Evolutionary conservation across 106 monocot genomes (phyloP).

Genomic region (Allium fistulosum): DNA sequence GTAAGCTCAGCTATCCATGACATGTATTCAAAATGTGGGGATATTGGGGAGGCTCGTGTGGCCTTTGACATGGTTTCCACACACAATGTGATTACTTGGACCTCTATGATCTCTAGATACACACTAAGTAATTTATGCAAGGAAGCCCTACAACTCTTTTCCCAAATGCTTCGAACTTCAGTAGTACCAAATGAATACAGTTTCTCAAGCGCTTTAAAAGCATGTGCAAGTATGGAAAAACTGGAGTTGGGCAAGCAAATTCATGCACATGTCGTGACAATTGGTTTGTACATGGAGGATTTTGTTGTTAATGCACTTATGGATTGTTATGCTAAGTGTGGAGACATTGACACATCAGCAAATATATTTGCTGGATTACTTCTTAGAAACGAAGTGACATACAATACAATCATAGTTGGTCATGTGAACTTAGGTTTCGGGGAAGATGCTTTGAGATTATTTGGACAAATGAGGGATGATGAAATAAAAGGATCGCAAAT

Average conservation of each 20-base stretch:
- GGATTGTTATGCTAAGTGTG: slow-evolving; percentile 75
- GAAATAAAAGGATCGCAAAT: slow-evolving; percentile 45
- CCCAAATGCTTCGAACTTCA: slow-evolving; percentile 31
- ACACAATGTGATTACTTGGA: slow-evolving; percentile 55
- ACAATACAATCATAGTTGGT: slow-evolving; percentile 81
- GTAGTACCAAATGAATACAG: slow-evolving; percentile 67
- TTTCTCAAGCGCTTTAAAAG: slow-evolving; percentile 73
- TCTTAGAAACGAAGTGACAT: slow-evolving; percentile 66
- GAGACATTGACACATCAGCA: slow-evolving; percentile 34
- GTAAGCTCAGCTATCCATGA: slow-evolving; percentile 65
- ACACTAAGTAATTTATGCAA: slow-evolving; percentile 46
- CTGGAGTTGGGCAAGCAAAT: slow-evolving; percentile 48
- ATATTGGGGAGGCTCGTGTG: slow-evolving; percentile 45
- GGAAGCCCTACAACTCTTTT: slow-evolving; percentile 60
- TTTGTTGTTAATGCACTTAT: slow-evolving; percentile 81
- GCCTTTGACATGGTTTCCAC: slow-evolving; percentile 51
- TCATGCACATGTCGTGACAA: slow-evolving; percentile 50
- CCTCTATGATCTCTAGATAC: slow-evolving; percentile 77
- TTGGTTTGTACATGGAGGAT: slow-evolving; percentile 49
- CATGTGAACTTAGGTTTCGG: slow-evolving; percentile 48
- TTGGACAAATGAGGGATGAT: slow-evolving; percentile 47
- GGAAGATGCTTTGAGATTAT: slow-evolving; percentile 56
- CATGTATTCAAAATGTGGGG: slow-evolving; percentile 81
- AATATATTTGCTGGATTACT: slow-evolving; percentile 35
- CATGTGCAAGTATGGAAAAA: slow-evolving; percentile 44